These are phyloP conservation scores for Vaccinium corymbosum DNA, from an alignment of 148 eudicot genomes.

Conservation along the genomic window DNA sequence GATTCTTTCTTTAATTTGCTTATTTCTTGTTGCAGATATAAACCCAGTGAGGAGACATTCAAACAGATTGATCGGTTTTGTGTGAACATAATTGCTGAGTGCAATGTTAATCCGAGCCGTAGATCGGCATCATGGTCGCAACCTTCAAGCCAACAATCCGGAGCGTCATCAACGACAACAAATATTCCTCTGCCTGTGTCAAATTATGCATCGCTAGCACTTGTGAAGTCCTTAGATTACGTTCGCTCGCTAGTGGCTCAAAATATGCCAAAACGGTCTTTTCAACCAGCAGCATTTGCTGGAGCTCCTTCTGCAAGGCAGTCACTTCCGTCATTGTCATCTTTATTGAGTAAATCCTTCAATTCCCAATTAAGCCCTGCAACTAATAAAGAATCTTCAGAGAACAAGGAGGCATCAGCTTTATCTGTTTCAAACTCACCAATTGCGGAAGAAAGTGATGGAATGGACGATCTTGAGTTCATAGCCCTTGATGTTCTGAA, in stretches of 20 bases:
- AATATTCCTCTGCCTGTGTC: constrained; percentile 77
- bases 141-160: constrained; percentile 58
- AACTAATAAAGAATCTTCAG: constrained; percentile 57
- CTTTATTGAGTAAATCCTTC: constrained; percentile 82
- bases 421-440: constrained; percentile 61
- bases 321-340: constrained; percentile 87
- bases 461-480: constrained; percentile 56
- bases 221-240: constrained; percentile 86
- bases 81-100: constrained; percentile 75
- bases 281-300: constrained; percentile 88
- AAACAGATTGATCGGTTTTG: constrained; percentile 90
- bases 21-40: constrained; percentile 58
- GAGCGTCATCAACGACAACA: constrained; percentile 36
- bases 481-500: constrained; percentile 79
- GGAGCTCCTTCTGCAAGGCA: constrained; percentile 81
- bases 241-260: constrained; percentile 92
- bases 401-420: constrained; percentile 56
- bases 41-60: constrained; percentile 92
- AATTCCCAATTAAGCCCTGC: constrained; percentile 81
- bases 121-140: constrained; percentile 63
- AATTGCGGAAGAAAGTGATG: constrained; percentile 59
- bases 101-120: constrained; percentile 64
- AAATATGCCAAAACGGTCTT: constrained; percentile 75
- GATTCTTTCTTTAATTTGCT: not conserved
- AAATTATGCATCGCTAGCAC: constrained; percentile 76